A percentile compares a stretch with the other conserved stretches of the same genome.
phyloP scores from a whole-genome alignment of 441 rosid genomes.

The Bruguiera hainesii region DNA sequence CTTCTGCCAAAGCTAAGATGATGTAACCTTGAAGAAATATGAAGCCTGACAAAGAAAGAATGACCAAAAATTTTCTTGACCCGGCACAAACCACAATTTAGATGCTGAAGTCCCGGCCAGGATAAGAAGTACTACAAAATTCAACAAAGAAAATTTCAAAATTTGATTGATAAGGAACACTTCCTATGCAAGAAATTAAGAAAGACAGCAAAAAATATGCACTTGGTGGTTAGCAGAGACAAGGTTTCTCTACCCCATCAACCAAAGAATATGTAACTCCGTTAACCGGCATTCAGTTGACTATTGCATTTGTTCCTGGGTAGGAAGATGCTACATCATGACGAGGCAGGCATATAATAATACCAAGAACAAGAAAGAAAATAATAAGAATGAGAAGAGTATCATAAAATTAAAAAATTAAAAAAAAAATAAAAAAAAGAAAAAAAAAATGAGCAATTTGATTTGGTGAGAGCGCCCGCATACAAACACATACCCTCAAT shows the following conservation, averaged over 20 bases:
- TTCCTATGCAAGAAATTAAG: not conserved
- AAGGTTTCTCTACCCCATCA: not conserved
- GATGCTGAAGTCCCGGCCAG: not conserved
- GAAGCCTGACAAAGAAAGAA: not conserved
- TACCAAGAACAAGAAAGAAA: not conserved
- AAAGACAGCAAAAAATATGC: not conserved
- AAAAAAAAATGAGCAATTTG: no score
- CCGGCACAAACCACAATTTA: not conserved
- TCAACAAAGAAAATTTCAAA: not conserved
- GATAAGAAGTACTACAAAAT: not conserved
- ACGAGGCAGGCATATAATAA: not conserved
- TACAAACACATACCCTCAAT: no score
- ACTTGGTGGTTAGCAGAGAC: not conserved
- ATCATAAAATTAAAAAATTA: no score
- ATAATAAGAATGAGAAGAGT: not conserved
- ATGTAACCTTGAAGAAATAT: not conserved
- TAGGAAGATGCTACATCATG: not conserved
- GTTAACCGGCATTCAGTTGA: slow-evolving; percentile 1
- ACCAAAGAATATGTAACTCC: not conserved
- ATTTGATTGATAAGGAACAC: not conserved
- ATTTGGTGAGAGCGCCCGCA: no score
- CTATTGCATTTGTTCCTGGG: not conserved
- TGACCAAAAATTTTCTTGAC: not conserved
- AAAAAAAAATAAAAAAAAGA: no score
- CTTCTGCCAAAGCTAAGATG: not conserved